These are phyloP conservation scores for Pelargonium australe DNA, from an alignment of 441 rosid genomes.

Conservation along the genomic window DNA sequence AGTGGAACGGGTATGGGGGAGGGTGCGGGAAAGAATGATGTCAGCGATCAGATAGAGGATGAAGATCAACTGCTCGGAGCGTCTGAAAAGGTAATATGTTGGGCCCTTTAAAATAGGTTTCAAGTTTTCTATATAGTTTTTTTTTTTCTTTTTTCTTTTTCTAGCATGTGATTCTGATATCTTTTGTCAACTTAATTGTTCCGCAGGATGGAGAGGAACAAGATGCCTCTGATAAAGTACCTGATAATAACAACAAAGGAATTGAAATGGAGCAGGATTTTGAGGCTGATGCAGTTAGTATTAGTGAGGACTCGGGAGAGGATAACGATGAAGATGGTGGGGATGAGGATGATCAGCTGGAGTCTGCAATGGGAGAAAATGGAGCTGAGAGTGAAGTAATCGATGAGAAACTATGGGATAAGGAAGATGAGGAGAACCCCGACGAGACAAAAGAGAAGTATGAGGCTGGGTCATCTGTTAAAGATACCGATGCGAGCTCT, in stretches of 20 bases:
- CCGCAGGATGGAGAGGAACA: slow-evolving; percentile 64
- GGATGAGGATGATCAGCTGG: slow-evolving; percentile 59
- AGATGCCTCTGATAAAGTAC: slow-evolving; percentile 50
- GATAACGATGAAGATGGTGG: slow-evolving; percentile 43
- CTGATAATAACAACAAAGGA: slow-evolving; percentile 67
- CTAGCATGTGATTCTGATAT: slow-evolving; percentile 8
- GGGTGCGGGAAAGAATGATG: slow-evolving; percentile 79
- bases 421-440: slow-evolving; percentile 60
- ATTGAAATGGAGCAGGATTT: slow-evolving; percentile 92
- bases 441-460: slow-evolving; percentile 50
- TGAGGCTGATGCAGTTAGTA: slow-evolving; percentile 60
- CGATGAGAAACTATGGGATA: slow-evolving; percentile 71
- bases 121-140: slow-evolving; percentile 7
- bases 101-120: slow-evolving; percentile 6
- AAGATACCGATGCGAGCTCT: slow-evolving; percentile 43
- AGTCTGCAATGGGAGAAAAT: slow-evolving; percentile 69
- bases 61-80: slow-evolving; percentile 85
- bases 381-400: slow-evolving; percentile 68
- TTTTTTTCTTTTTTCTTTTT: slow-evolving; percentile 3
- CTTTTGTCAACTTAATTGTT: slow-evolving; percentile 18
- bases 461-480: slow-evolving; percentile 74
- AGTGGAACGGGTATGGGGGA: slow-evolving; percentile 97
- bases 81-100: slow-evolving; percentile 50
- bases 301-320: slow-evolving; percentile 77
- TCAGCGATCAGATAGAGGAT: slow-evolving; percentile 83